phyloP scores from a whole-genome alignment of 768 basidiomycete species.

The Trametes meyenii region DNA sequence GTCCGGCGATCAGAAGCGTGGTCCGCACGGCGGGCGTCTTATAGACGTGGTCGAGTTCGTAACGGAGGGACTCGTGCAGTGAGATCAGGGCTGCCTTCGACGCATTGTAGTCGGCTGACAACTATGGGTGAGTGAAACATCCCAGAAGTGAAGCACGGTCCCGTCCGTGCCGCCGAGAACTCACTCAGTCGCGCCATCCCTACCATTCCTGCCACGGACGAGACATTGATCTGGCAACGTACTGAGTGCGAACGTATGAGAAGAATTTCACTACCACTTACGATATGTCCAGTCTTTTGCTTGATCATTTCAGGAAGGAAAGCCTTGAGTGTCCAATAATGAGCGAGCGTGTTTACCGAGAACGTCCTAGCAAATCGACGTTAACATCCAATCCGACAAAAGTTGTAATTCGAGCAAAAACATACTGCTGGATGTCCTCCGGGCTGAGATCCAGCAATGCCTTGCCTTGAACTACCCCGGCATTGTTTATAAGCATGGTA shows the following conservation, averaged over 20 bases:
- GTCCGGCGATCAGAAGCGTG: constrained; percentile 81
- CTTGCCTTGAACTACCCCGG: constrained; percentile 92
- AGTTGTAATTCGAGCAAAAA: constrained; percentile 9
- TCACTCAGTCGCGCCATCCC: constrained; percentile 78
- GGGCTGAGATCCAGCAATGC: constrained; percentile 76
- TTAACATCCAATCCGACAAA: background rate
- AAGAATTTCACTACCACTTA: constrained; percentile 39
- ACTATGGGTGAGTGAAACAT: background rate
- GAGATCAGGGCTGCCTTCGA: constrained; percentile 89
- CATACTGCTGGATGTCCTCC: constrained; percentile 80
- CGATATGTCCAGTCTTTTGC: constrained; percentile 81
- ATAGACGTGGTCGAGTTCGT: constrained; percentile 86
- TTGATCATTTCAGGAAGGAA: constrained; percentile 90
- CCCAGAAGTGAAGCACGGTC: background rate
- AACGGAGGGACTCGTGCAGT: constrained; percentile 82
- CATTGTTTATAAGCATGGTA: constrained; percentile 92
- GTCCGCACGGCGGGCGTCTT: constrained; percentile 80
- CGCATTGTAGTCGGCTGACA: constrained; percentile 82
- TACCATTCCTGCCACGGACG: constrained; percentile 73
- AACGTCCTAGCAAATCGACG: constrained; percentile 66
- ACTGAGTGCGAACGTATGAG: background rate
- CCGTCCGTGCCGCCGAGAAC: constrained; percentile 29
- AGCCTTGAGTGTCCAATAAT: constrained; percentile 91
- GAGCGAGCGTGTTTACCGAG: constrained; percentile 82
- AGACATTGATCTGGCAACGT: constrained; percentile 63